Evolutionary conservation across 2,329 filamentous ascomycete genomes (phyloP).

Genomic region (Trichoderma harzianum): DNA sequence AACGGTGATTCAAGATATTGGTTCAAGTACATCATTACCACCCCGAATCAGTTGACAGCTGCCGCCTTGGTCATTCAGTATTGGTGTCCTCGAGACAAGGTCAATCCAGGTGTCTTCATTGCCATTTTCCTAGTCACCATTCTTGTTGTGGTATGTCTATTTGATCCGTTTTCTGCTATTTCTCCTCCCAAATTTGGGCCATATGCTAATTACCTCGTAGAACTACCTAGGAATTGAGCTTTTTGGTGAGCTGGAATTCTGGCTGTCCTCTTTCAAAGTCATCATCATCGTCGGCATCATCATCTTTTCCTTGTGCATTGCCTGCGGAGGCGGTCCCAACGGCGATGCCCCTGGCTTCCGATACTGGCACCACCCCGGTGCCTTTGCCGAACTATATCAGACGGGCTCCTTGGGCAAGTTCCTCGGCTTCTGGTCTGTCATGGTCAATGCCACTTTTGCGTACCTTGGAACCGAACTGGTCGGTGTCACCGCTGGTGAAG

Average conservation of each 20-base stretch:
- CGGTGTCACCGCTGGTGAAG: constrained; percentile 74
- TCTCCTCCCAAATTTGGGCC: background rate
- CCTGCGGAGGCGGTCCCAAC: constrained; percentile 62
- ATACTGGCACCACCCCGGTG: constrained; percentile 62
- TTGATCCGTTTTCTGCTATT: no score
- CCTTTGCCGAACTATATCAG: constrained; percentile 32
- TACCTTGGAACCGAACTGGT: constrained; percentile 75
- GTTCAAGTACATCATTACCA: constrained; percentile 81
- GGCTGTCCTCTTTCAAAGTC: constrained; percentile 65
- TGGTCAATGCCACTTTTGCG: constrained; percentile 75
- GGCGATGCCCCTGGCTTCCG: constrained; percentile 61
- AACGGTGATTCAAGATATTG: constrained; percentile 44
- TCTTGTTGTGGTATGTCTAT: constrained; percentile 45
- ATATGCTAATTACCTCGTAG: background rate
- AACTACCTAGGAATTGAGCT: constrained; percentile 65
- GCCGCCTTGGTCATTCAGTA: constrained; percentile 75
- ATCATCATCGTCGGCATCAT: constrained; percentile 64
- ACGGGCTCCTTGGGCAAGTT: constrained; percentile 46
- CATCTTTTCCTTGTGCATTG: constrained; percentile 60
- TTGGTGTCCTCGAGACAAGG: constrained; percentile 62
- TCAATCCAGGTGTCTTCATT: constrained; percentile 80
- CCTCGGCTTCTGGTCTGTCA: constrained; percentile 64
- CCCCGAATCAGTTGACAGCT: constrained; percentile 80
- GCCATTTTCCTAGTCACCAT: constrained; percentile 64
- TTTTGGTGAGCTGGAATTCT: constrained; percentile 64